These are phyloP conservation scores for Giardia muris DNA, from an alignment of 208 protist genomes.

Conservation along the genomic window DNA sequence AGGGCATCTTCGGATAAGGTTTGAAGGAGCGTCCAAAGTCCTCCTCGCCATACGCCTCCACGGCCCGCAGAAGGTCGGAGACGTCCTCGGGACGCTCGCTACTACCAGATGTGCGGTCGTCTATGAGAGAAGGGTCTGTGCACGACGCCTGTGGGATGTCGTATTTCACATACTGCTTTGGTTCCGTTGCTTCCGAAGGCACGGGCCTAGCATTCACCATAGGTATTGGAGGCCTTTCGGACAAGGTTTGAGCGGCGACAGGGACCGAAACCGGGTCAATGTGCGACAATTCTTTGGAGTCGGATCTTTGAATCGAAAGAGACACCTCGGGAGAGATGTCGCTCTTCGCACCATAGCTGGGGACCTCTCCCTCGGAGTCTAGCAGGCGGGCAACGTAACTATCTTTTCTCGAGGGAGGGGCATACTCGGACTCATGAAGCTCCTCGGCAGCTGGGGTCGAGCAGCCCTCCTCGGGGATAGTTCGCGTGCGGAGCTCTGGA, in stretches of 20 bases:
- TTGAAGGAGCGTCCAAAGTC: not conserved
- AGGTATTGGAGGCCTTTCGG: no score
- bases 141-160: no score
- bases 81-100: not conserved
- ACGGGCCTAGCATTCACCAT: no score
- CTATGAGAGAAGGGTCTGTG: no score
- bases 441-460: not conserved
- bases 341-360: not conserved
- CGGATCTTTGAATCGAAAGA: not conserved
- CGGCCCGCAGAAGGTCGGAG: not conserved
- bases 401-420: not conserved
- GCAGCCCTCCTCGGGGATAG: not conserved
- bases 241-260: no score
- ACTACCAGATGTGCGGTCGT: no score
- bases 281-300: not conserved
- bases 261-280: no score
- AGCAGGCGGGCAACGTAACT: not conserved
- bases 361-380: not conserved
- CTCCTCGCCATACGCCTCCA: not conserved
- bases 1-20: not conserved
- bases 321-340: not conserved
- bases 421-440: not conserved
- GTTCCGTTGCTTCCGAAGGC: no score
- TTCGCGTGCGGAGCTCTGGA: not conserved
- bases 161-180: no score